Evolutionary conservation across 2,329 filamentous ascomycete genomes (phyloP).

Genomic region (Scytalidium sp.): DNA sequence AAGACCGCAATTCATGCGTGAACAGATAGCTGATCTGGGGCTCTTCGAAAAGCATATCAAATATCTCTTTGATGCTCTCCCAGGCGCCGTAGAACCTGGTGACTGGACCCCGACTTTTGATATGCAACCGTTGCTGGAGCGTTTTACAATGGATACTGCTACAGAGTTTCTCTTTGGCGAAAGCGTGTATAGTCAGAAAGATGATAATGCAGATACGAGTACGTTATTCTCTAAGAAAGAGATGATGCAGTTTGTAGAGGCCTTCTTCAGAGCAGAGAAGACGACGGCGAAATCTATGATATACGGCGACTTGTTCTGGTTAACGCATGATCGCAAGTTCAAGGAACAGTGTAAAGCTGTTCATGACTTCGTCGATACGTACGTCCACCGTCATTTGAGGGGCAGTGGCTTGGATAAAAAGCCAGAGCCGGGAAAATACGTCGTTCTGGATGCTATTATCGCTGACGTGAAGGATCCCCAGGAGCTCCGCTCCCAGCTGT

Average conservation of each 20-base stretch:
- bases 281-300: slow-evolving; percentile 16
- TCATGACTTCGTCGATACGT: slow-evolving; percentile 17
- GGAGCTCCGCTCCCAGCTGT: slow-evolving; percentile 34
- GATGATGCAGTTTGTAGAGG: slow-evolving; percentile 17
- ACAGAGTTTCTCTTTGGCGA: slow-evolving; percentile 50
- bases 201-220: slow-evolving; percentile 16
- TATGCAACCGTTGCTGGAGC: slow-evolving; percentile 58
- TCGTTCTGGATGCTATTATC: slow-evolving; percentile 54
- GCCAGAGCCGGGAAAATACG: slow-evolving; percentile 10
- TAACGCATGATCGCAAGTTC: slow-evolving; percentile 13
- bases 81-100: slow-evolving; percentile 11
- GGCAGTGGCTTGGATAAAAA: slow-evolving; percentile 10
- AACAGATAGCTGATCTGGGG: slow-evolving; percentile 61
- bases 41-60: slow-evolving; percentile 62
- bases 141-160: slow-evolving; percentile 30
- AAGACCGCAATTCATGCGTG: slow-evolving; percentile 48
- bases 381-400: slow-evolving; percentile 11
- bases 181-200: slow-evolving; percentile 36
- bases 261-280: slow-evolving; percentile 14
- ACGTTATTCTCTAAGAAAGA: slow-evolving; percentile 17
- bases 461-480: slow-evolving; percentile 41
- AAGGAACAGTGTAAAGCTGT: slow-evolving; percentile 16
- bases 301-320: slow-evolving; percentile 14
- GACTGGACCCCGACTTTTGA: slow-evolving; percentile 47
- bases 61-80: slow-evolving; percentile 15